Evolutionary conservation across 148 eudicot genomes (phyloP).

Genomic region (Fagopyrum esculentum): DNA sequence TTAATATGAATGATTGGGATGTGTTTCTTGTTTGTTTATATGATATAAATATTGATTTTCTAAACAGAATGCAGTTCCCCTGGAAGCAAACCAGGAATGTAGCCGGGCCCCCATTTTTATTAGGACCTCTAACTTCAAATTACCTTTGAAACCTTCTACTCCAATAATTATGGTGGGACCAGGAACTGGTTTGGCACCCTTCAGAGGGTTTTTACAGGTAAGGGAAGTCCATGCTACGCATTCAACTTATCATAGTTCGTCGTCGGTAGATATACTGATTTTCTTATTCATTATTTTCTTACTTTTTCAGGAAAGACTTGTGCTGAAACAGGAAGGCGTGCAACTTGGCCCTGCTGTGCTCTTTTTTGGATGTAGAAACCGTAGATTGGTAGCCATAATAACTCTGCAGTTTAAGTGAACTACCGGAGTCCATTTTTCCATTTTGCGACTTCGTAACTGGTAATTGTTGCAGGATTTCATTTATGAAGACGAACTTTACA

Average conservation of each 20-base stretch:
- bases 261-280: too few relatives aligned
- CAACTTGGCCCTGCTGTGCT: slow-evolving; percentile 71
- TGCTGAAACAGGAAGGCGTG: slow-evolving; percentile 55
- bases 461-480: slow-evolving; percentile 57
- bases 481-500: slow-evolving; percentile 68
- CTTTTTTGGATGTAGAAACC: slow-evolving; percentile 88
- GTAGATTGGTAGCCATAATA: slow-evolving; percentile 48
- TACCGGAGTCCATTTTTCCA: slow-evolving; percentile 1
- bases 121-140: slow-evolving; percentile 78
- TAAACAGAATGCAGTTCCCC: slow-evolving; percentile 63
- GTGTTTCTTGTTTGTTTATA: background rate
- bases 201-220: slow-evolving; percentile 89
- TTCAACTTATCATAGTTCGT: background rate
- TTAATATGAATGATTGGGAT: background rate
- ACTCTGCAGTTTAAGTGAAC: slow-evolving; percentile 3
- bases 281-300: background rate
- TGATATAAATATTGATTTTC: background rate
- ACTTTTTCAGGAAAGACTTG: slow-evolving; percentile 66
- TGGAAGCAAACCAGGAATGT: slow-evolving; percentile 45
- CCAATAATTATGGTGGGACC: slow-evolving; percentile 92
- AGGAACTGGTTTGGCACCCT: slow-evolving; percentile 92
- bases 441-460: background rate
- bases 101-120: slow-evolving; percentile 76
- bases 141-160: slow-evolving; percentile 55
- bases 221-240: background rate